Percentiles rank a stretch among this genome's conserved stretches.
These are phyloP conservation scores for Boletus rex-veris DNA, from an alignment of 768 basidiomycete species.

Conservation along the genomic window DNA sequence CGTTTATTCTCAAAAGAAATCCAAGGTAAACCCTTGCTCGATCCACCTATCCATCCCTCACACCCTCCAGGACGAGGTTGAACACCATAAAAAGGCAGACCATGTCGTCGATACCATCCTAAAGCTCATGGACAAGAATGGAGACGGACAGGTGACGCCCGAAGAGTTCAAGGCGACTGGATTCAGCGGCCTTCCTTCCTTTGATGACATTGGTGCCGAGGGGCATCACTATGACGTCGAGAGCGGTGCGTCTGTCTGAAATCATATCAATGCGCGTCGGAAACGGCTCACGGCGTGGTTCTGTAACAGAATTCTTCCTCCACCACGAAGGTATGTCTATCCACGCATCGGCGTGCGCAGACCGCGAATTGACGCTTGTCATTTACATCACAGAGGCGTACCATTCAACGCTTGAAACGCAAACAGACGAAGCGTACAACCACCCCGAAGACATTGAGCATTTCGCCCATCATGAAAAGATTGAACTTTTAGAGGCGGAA, in stretches of 20 bases:
- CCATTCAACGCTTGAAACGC: slow-evolving; percentile 96
- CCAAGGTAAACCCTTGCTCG: slow-evolving; percentile 43
- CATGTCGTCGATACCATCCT: slow-evolving; percentile 72
- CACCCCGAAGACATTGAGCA: slow-evolving; percentile 95
- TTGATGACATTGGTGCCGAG: slow-evolving; percentile 79
- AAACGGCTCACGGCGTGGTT: background rate
- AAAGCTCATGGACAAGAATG: slow-evolving; percentile 63
- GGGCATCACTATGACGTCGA: slow-evolving; percentile 93
- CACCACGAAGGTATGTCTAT: slow-evolving; percentile 84
- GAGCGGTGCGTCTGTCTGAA: slow-evolving; percentile 56
- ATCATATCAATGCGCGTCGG: background rate
- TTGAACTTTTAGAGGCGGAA: slow-evolving; percentile 81
- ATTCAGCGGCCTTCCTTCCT: slow-evolving; percentile 74
- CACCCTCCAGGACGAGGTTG: slow-evolving; percentile 57
- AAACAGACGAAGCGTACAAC: slow-evolving; percentile 90
- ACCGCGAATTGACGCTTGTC: background rate
- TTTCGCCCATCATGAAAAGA: slow-evolving; percentile 82
- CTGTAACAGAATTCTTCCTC: slow-evolving; percentile 78
- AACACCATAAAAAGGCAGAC: slow-evolving; percentile 80
- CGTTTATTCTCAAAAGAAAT: slow-evolving; percentile 79
- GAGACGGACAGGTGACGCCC: slow-evolving; percentile 64
- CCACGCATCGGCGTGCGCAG: background rate
- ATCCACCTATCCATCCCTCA: background rate
- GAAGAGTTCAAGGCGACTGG: slow-evolving; percentile 74
- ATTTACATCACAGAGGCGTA: slow-evolving; percentile 58